Base-by-base conservation (phyloP, 805 yeast genomes). In the Scheffersomyces stipitis region DNA sequence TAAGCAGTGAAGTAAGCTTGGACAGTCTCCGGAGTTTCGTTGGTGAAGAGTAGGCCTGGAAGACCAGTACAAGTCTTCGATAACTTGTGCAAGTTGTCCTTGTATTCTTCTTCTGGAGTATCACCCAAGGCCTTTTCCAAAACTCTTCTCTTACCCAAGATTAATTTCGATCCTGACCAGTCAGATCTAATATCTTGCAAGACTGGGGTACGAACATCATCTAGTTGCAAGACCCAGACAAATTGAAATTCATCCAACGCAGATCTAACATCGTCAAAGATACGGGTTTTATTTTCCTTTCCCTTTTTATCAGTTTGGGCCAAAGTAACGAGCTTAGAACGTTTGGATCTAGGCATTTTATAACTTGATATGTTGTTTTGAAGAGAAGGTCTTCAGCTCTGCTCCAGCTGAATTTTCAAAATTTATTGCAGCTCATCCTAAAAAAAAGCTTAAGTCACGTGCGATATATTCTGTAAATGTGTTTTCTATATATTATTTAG, bases 271-370 rank as follows among this genome's bases (percentile, higher is more conserved):
- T 89, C 96, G 56, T 90, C 96, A 50, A 89, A 93, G 49, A 91
- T 81, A 54, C 91, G 75, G 51, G 80, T 91, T 62, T 93, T 93
- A 67, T 88, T 89, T 52, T 87, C 97, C 49, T 83, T 81, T 34
- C 96, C 96, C 60, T 93, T 93, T 66, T 89, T 93, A 51, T 89
- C 97, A 45, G 98, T 91, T 60, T 91, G 91, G 26, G 99, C 93
- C 52, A 93, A 74, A 10, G 98, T 86, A 43, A 93, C 95, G 51
- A 90, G 82, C 81, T 87, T 93, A 50, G 96, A 84, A 78, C 98
- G 91, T 63, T 82, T 90, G 26, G 97, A 89, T 77, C 96, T 87
- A 45, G 99, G 97, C 99, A 91, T 91, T 40, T 49, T 69, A 38
- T 28, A 10, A 18, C 28, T 28, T 15, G 22, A 12, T 30, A 18